Conservation (phyloP, 352 stramenopile species). For the Globisporangium emineosum region DNA sequence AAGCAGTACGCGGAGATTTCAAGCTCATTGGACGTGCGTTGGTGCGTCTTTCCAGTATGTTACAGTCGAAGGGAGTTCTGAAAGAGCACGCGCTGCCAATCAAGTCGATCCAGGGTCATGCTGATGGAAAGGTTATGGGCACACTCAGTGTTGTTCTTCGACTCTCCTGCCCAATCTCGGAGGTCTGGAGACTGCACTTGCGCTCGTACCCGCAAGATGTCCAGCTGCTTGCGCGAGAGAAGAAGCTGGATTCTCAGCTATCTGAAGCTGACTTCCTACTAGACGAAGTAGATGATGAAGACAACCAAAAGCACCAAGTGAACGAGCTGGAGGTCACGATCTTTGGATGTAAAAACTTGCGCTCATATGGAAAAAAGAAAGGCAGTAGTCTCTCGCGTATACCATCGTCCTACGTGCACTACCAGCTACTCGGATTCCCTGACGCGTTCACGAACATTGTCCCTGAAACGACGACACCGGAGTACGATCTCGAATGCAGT, state of each 20-base stretch:
- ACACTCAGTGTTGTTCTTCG: slow-evolving; percentile 81
- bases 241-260: slow-evolving; percentile 9
- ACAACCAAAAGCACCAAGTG: slow-evolving; percentile 19
- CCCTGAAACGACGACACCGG: slow-evolving; percentile 47
- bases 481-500: slow-evolving; percentile 68
- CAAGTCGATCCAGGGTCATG: slow-evolving; percentile 29
- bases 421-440: slow-evolving; percentile 87
- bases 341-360: slow-evolving; percentile 58
- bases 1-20: slow-evolving; percentile 85
- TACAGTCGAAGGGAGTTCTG: slow-evolving; percentile 77
- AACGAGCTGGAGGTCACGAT: slow-evolving; percentile 75
- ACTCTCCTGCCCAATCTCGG: slow-evolving; percentile 86
- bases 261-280: slow-evolving; percentile 22
- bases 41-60: slow-evolving; percentile 65
- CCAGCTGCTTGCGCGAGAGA: slow-evolving; percentile 36
- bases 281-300: slow-evolving; percentile 21
- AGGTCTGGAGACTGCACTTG: slow-evolving; percentile 90
- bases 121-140: slow-evolving; percentile 44
- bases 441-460: slow-evolving; percentile 89
- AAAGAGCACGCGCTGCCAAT: slow-evolving; percentile 50
- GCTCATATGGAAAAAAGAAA: slow-evolving; percentile 42
- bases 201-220: slow-evolving; percentile 85
- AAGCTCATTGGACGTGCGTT: slow-evolving; percentile 71
- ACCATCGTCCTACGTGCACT: slow-evolving; percentile 86
- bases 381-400: slow-evolving; percentile 25